phyloP scores from a whole-genome alignment of 257 asterid genomes.

The Ophiorrhiza pumila region DNA sequence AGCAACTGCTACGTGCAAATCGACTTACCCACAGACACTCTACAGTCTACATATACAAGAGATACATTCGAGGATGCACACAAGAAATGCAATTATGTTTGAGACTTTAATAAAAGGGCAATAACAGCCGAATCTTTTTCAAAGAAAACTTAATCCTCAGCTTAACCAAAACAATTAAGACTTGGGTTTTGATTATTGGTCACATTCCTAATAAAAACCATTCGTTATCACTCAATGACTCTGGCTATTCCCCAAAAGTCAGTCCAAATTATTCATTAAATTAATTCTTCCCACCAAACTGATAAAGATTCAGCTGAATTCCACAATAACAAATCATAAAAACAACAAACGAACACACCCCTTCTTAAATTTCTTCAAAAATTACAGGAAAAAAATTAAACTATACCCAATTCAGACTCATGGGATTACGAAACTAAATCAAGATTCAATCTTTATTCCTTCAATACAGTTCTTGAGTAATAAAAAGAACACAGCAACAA shows the following conservation, averaged over 20 bases:
- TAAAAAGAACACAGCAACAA: slow-evolving; percentile 1
- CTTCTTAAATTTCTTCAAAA: neutral
- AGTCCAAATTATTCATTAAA: neutral
- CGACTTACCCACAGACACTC: neutral
- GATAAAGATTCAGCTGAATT: neutral
- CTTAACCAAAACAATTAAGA: neutral
- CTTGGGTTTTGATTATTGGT: neutral
- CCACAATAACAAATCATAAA: neutral
- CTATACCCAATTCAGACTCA: neutral
- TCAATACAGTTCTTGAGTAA: slow-evolving; percentile 4
- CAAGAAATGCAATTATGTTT: neutral
- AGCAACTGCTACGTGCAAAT: neutral
- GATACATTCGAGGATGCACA: neutral
- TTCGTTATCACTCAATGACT: neutral
- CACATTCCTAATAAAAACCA: neutral
- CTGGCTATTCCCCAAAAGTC: neutral
- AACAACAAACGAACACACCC: neutral
- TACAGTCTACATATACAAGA: neutral
- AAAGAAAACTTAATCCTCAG: neutral
- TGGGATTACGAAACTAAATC: neutral
- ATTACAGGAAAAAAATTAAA: neutral
- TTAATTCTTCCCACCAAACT: slow-evolving; percentile 1
- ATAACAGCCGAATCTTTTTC: neutral
- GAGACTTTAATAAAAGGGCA: neutral
- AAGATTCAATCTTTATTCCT: slow-evolving; percentile 9